Base-by-base conservation (phyloP, 768 basidiomycete species). In the Amanita inopinata region DNA sequence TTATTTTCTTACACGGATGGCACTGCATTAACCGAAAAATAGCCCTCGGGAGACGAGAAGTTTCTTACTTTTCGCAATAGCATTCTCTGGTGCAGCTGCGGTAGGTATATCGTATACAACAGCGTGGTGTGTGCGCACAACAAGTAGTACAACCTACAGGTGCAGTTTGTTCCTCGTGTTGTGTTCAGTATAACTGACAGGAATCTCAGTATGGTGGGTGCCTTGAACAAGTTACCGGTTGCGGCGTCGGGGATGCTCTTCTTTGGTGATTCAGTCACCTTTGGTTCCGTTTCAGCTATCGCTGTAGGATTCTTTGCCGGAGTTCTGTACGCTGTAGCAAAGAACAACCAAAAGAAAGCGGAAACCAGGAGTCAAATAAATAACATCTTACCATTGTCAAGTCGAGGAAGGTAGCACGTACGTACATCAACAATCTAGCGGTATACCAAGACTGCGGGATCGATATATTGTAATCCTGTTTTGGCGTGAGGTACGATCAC, bases 201-300 rank as follows among this genome's bases (percentile, higher is more conserved):
- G 14, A 35, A 18, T 27, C 38, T 20, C 49, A 90, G 85, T 51
- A 98, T 98, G 93, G 91, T 96, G 43, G 93, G 93, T 8, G 93
- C 93, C 0, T 62, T 98, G 52, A 98, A 98, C 67, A 98, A 98
- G 67, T 71, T 99, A 14, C 96, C 96, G 27, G 91, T 99, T 36
- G 96, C 96, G 5, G 93, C 91, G 10, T 96, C 92, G n/a, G 96
- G 96, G 17, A 89, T 99, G 83, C 61, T 99, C 47, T 96, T 96
- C 66, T 96, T 96, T 57, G 91, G 90, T 32, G 93, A 99, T 60
- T 64, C 80, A 18, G 82, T 89, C 33, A 96, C 89, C 5, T 57
- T 82, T 38, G 87, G 92, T 33, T 93, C 89, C 12, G 83, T 97
- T 37, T 83, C 85, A 8, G 91, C 92, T 24, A 79, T 99, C 42